Percentiles rank a stretch among this genome's conserved stretches.
Evolutionary conservation across 108 stramenopile genomes (phyloP).

Genomic region (Discostella stelligeroides): DNA sequence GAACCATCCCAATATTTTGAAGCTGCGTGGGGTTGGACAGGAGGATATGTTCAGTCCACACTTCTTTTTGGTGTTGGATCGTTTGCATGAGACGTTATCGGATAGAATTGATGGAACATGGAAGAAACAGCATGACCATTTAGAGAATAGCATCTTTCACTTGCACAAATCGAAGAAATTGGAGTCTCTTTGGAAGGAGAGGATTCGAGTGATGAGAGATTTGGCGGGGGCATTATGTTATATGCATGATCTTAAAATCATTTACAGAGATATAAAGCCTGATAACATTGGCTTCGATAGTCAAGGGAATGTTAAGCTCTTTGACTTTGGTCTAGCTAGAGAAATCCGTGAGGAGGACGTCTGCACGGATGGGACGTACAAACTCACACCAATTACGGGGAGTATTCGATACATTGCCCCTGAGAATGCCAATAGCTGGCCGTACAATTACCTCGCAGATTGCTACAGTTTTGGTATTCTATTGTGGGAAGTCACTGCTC

Average conservation of each 20-base stretch:
- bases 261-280: slow-evolving; percentile 44
- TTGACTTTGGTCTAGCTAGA: slow-evolving; percentile 44
- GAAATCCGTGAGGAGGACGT: slow-evolving; percentile 26
- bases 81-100: slow-evolving; percentile 39
- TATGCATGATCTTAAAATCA: slow-evolving; percentile 30
- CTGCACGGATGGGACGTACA: slow-evolving; percentile 57
- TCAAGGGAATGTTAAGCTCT: slow-evolving; percentile 30
- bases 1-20: slow-evolving; percentile 29
- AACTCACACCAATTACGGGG: slow-evolving; percentile 80
- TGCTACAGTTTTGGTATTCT: slow-evolving; percentile 74
- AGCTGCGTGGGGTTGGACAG: slow-evolving; percentile 41
- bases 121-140: slow-evolving; percentile 19
- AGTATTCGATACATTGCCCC: slow-evolving; percentile 64
- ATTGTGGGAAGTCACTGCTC: slow-evolving; percentile 69
- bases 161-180: slow-evolving; percentile 31
- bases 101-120: slow-evolving; percentile 34
- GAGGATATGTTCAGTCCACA: slow-evolving; percentile 52
- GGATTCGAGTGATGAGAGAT: slow-evolving; percentile 36
- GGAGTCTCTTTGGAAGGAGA: slow-evolving; percentile 31
- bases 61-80: slow-evolving; percentile 52
- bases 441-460: slow-evolving; percentile 76
- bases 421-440: slow-evolving; percentile 49
- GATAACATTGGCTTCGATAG: slow-evolving; percentile 38
- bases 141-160: slow-evolving; percentile 25
- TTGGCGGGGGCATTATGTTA: slow-evolving; percentile 39